Conservation (phyloP, 2,329 filamentous ascomycete genomes). For the Colletotrichum sp. region DNA sequence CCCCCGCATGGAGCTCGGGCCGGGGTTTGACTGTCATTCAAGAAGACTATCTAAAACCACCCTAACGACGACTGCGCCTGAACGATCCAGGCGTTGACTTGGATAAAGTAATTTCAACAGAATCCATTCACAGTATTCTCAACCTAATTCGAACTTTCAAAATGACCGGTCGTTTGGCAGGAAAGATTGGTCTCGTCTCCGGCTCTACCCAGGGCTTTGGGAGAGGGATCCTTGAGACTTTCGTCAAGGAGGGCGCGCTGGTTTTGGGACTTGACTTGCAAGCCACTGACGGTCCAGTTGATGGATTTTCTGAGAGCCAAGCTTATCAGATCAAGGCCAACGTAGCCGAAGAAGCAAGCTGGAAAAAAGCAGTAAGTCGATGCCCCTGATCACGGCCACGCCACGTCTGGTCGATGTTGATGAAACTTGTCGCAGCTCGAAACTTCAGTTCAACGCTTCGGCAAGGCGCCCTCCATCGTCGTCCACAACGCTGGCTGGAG, state of each 20-base stretch:
- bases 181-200: neutral
- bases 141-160: neutral
- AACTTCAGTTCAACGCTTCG: neutral
- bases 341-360: neutral
- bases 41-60: neutral
- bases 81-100: neutral
- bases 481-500: neutral
- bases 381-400: neutral
- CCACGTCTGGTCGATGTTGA: neutral
- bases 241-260: neutral
- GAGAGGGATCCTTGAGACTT: neutral
- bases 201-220: neutral
- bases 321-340: neutral
- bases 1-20: neutral
- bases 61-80: neutral
- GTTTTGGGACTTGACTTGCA: neutral
- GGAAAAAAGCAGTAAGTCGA: neutral
- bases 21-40: neutral
- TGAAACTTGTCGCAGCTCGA: neutral
- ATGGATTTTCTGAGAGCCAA: neutral
- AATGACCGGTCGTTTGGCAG: neutral
- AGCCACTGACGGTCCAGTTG: neutral
- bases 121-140: neutral
- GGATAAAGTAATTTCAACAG: neutral
- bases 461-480: neutral